phyloP scores from a whole-genome alignment of 306 rosid genomes.

The Lathyrus oleraceus region DNA sequence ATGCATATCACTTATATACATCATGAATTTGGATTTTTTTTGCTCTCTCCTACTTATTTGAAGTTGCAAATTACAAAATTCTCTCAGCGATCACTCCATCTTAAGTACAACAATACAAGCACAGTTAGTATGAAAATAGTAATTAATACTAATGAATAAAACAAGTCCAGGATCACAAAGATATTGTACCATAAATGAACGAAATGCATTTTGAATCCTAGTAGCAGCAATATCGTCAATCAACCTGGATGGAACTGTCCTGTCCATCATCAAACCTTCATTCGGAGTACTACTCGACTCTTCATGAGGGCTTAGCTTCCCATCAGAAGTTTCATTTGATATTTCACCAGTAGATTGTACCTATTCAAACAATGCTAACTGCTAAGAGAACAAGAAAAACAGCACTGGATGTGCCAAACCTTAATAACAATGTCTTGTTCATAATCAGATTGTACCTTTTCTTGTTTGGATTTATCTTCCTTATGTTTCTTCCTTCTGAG shows the following conservation, averaged over 20 bases:
- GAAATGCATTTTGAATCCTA: constrained; percentile 74
- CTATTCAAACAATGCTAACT: constrained; percentile 35
- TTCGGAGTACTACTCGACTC: constrained; percentile 39
- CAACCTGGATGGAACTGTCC: constrained; percentile 39
- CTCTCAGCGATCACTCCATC: no score
- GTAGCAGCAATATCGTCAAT: constrained; percentile 61
- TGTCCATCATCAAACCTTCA: constrained; percentile 36
- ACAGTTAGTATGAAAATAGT: neutral
- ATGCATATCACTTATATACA: no score
- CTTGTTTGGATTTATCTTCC: constrained; percentile 47
- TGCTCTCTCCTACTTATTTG: no score
- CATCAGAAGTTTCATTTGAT: constrained; percentile 29
- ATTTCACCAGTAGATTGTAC: constrained; percentile 34
- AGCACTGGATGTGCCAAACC: neutral
- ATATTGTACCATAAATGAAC: constrained; percentile 52
- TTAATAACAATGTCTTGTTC: neutral
- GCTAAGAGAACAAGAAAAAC: neutral
- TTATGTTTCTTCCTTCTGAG: constrained; percentile 52
- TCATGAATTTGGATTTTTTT: no score
- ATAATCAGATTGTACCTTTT: constrained; percentile 34
- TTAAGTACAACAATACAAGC: neutral
- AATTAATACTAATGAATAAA: neutral
- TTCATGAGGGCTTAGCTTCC: constrained; percentile 27
- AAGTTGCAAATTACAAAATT: no score
- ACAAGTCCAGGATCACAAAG: neutral